phyloP scores from a whole-genome alignment of 306 rosid species.

The Inga oerstediana region DNA sequence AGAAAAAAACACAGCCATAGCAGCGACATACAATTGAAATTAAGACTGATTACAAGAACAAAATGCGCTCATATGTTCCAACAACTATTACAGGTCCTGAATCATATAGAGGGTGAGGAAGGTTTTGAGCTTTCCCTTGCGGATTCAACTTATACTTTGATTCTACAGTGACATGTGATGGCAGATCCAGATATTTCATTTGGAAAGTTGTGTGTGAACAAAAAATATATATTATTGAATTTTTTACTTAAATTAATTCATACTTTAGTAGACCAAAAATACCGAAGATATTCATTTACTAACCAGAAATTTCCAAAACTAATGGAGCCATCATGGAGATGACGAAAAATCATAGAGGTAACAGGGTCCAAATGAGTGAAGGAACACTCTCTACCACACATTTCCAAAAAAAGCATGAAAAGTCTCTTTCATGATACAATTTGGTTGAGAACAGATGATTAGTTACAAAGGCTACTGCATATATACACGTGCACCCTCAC shows the following conservation, averaged over 20 bases:
- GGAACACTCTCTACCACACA: background rate
- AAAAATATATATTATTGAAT: background rate
- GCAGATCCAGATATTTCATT: background rate
- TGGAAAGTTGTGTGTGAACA: background rate
- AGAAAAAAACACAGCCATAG: background rate
- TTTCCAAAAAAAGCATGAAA: background rate
- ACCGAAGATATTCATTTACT: background rate
- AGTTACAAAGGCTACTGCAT: background rate
- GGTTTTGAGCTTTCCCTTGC: background rate
- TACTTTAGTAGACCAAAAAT: background rate
- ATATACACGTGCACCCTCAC: background rate
- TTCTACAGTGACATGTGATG: background rate
- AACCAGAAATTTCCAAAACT: background rate
- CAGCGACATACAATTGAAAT: background rate
- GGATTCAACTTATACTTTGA: background rate
- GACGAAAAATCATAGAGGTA: background rate
- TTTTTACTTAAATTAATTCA: background rate
- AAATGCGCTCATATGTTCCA: background rate
- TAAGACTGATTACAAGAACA: background rate
- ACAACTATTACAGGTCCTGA: background rate
- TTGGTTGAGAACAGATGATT: background rate
- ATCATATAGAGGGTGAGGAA: background rate
- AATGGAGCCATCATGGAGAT: background rate
- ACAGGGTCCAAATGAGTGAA: background rate
- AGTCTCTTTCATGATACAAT: background rate